Evolutionary conservation across 1,284 basidiomycete genomes (phyloP), one percentile per base, ranked within the genome.

Genomic region (Exobasidium rhododendri): DNA sequence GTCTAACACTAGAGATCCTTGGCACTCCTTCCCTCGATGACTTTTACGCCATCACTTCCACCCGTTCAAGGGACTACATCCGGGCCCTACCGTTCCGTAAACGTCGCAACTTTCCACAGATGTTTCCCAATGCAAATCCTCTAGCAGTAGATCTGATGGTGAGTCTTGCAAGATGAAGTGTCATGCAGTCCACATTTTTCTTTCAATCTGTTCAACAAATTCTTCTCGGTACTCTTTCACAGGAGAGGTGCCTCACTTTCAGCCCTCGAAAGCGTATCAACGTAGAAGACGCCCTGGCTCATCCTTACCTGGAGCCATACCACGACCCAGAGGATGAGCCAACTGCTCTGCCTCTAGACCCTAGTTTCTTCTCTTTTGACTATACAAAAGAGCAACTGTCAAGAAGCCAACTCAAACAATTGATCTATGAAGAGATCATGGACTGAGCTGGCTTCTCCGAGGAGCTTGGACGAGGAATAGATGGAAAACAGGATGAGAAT

Each of bases 21-120:
- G 85, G 85, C 17, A 85, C 85, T 7, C 85, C 85, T 1, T 83
- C 83, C 1, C 82, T 86, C 74, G 85, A 86, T 67, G 85, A 86
- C 71, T 86, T 86, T 66, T 84, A 85, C 60, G 84, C 85, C 67
- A 86, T 86, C 77, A 91, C 89, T 35, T 90, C 90, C 10, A 84
- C 86, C 20, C 83, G 91, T 31, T 93, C 91, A 49, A 85, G 92
- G 63, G 92, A 94, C 77, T 96, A 96, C 76, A 90, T 97, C 70
- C 88, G 94, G 2, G 91, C 93, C 0, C 83, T 97, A 30, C 92
- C 92, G 0, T 94, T 96, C 81, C 85, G 92, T 62, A 92, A 90
- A 82, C 89, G 90, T 77, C 88, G 85, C 73, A 86, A 89, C 61
- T 90, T 96, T 69, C 79, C 82, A 45, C 80, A 84, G 51, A 83